A percentile compares a stretch with the other conserved stretches of the same genome.
Conservation (phyloP, 257 asterid species). For the Petrea volubilis region DNA sequence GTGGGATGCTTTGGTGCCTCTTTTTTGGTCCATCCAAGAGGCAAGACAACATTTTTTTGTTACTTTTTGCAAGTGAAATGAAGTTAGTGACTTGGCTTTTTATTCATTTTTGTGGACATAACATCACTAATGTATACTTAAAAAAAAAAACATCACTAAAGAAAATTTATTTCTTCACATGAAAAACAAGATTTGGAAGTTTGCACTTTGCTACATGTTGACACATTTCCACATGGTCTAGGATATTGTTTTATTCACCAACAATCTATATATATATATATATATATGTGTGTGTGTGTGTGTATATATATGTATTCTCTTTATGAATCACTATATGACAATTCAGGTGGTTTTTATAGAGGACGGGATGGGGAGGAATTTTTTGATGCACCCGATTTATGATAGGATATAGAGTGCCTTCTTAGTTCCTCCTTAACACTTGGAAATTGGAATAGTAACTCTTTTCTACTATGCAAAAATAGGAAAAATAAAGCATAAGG, state of each 20-base stretch:
- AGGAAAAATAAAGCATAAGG: too few species aligned
- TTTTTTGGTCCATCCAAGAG: slow-evolving; percentile 18
- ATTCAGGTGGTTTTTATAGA: too few species aligned
- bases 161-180: slow-evolving; percentile 22
- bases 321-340: neutral
- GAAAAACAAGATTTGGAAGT: slow-evolving; percentile 6
- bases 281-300: too few species aligned
- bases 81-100: neutral
- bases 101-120: slow-evolving; percentile 11
- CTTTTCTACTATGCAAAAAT: too few species aligned
- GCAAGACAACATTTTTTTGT: slow-evolving; percentile 7
- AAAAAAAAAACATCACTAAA: too few species aligned
- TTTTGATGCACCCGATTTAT: too few species aligned
- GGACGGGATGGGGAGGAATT: too few species aligned
- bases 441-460: too few species aligned
- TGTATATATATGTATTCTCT: too few species aligned
- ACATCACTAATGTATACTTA: slow-evolving; percentile 32
- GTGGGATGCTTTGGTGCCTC: slow-evolving; percentile 7
- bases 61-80: slow-evolving; percentile 7
- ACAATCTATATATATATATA: too few species aligned
- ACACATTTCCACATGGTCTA: slow-evolving; percentile 17
- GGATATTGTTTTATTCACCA: neutral
- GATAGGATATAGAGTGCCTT: too few species aligned
- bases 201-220: slow-evolving; percentile 2
- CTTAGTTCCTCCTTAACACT: too few species aligned